A percentile compares a stretch with the other conserved stretches of the same genome.
Conservation (phyloP, 2,329 filamentous ascomycete species). For the Pyrenophora graminea region DNA sequence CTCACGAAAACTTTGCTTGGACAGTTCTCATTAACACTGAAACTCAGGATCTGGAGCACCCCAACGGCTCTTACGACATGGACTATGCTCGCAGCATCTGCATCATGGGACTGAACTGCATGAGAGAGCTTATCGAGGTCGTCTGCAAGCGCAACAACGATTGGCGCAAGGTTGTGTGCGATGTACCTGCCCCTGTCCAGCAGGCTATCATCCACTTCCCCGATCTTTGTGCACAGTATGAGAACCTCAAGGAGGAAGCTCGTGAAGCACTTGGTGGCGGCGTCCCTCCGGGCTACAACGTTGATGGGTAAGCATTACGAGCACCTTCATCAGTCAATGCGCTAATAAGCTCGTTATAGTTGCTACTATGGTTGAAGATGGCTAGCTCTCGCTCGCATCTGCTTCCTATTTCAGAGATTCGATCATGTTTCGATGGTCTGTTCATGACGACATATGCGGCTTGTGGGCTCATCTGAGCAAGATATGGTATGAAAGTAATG, state of each 20-base stretch:
- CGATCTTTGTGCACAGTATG: constrained; percentile 24
- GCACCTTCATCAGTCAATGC: background rate
- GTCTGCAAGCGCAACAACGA: constrained; percentile 22
- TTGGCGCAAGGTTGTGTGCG: constrained; percentile 27
- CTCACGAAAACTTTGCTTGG: constrained; percentile 26
- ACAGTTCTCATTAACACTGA: constrained; percentile 31
- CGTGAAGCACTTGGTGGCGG: constrained; percentile 24
- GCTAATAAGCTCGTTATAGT: background rate
- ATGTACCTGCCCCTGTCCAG: constrained; percentile 25
- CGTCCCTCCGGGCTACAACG: constrained; percentile 22
- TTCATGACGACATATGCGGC: background rate
- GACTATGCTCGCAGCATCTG: constrained; percentile 22
- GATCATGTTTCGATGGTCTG: background rate
- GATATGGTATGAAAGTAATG: background rate
- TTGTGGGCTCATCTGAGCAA: background rate
- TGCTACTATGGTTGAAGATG: background rate
- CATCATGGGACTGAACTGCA: constrained; percentile 23
- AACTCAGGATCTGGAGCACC: constrained; percentile 30
- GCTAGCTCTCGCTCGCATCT: background rate
- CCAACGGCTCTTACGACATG: constrained; percentile 26
- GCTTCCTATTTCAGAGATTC: background rate
- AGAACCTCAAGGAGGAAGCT: constrained; percentile 24
- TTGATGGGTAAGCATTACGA: background rate
- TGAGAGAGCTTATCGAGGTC: constrained; percentile 23
- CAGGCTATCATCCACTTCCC: constrained; percentile 24